Conservation (phyloP, 2,329 filamentous ascomycete genomes). For the Aureobasidium mangrovei region DNA sequence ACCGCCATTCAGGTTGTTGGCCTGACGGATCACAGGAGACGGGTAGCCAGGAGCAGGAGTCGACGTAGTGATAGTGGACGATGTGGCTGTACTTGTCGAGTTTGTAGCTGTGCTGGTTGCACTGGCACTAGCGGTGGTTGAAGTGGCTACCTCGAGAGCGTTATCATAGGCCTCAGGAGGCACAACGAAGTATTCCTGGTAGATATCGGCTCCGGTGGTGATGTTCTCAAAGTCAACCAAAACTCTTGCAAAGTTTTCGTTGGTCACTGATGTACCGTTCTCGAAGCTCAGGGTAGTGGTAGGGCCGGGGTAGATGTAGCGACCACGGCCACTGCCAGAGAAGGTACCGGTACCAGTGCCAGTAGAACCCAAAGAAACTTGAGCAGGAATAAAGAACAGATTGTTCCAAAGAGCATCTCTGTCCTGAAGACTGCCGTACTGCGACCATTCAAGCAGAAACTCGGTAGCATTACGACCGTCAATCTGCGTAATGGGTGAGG, state of each 20-base stretch:
- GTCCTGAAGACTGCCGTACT: constrained; percentile 45
- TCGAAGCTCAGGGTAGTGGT: constrained; percentile 37
- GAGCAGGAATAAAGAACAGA: constrained; percentile 38
- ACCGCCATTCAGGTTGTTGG: constrained; percentile 37
- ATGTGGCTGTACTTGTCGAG: constrained; percentile 14
- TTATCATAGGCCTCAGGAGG: constrained; percentile 17
- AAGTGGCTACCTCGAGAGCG: constrained; percentile 20
- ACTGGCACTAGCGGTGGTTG: constrained; percentile 11
- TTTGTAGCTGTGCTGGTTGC: constrained; percentile 9
- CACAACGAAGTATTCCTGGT: constrained; percentile 27
- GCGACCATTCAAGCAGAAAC: constrained; percentile 41
- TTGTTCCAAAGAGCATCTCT: constrained; percentile 49
- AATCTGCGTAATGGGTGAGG: constrained; percentile 46
- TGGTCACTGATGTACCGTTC: constrained; percentile 35
- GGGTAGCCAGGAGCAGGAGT: constrained; percentile 36
- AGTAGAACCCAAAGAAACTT: constrained; percentile 33
- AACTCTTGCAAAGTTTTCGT: constrained; percentile 37
- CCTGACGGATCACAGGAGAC: constrained; percentile 30
- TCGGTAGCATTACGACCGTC: constrained; percentile 47
- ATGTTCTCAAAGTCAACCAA: constrained; percentile 34
- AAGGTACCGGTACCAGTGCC: constrained; percentile 38
- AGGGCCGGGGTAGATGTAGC: constrained; percentile 36
- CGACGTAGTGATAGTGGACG: constrained; percentile 14
- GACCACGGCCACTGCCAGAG: constrained; percentile 35
- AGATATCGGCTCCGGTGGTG: constrained; percentile 34